Percentiles rank a stretch among this genome's conserved stretches.
Conservation (phyloP, 805 yeast genomes). For the Candida ulmi region DNA sequence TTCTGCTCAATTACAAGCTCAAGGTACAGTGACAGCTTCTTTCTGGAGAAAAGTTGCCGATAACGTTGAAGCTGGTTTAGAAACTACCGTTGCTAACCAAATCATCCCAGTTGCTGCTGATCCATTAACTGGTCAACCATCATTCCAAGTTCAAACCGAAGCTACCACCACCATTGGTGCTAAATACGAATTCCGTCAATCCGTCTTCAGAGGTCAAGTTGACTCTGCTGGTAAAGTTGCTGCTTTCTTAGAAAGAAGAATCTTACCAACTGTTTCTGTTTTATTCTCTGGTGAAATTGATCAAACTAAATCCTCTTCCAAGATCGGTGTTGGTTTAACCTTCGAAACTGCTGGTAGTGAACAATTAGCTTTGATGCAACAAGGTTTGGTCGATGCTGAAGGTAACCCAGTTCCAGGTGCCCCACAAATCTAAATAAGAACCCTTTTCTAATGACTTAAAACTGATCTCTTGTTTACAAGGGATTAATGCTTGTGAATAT, state of each 20-base stretch:
- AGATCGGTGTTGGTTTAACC: conserved; percentile 91
- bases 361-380: conserved; percentile 87
- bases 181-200: conserved; percentile 95
- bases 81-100: conserved; percentile 74
- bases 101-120: conserved; percentile 71
- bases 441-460: not conserved
- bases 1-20: conserved; percentile 88
- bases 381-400: conserved; percentile 74
- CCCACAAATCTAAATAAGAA: conserved; percentile 43
- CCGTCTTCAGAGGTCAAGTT: conserved; percentile 90
- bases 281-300: conserved; percentile 91
- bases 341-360: conserved; percentile 94
- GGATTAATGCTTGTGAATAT: conserved; percentile 1
- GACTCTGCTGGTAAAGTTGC: conserved; percentile 89
- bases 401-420: conserved; percentile 86
- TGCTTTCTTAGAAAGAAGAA: conserved; percentile 87
- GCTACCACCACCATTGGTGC: conserved; percentile 94
- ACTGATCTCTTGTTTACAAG: not conserved
- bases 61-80: conserved; percentile 92
- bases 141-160: conserved; percentile 79
- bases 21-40: conserved; percentile 82
- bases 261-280: conserved; percentile 85
- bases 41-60: conserved; percentile 94
- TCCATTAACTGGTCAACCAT: conserved; percentile 72
- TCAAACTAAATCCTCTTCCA: conserved; percentile 72